phyloP scores from a whole-genome alignment of 331 rosid species.

The Acacia concinna region DNA sequence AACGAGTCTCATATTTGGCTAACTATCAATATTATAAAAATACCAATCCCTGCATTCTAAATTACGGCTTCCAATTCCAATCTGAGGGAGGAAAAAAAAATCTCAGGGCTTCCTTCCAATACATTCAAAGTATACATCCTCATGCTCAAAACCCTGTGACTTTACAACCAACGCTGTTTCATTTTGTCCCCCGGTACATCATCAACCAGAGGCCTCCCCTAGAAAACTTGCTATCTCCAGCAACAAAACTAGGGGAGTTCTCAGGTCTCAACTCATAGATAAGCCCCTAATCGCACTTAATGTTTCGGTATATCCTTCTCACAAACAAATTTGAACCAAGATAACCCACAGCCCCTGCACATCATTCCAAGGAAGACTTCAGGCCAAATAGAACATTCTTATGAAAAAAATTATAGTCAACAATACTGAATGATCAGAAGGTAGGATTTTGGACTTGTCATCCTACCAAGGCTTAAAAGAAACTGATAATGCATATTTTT shows the following conservation, averaged over 20 bases:
- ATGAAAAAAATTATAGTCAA: background rate
- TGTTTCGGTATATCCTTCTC: slow-evolving; percentile 99
- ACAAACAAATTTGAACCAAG: slow-evolving; percentile 96
- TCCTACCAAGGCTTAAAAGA: background rate
- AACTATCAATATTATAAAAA: slow-evolving; percentile 58
- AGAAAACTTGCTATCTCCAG: slow-evolving; percentile 39
- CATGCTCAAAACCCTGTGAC: slow-evolving; percentile 58
- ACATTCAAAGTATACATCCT: slow-evolving; percentile 57
- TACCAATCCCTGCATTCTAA: slow-evolving; percentile 56
- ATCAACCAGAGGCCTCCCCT: slow-evolving; percentile 53
- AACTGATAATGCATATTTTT: background rate
- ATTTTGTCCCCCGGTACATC: slow-evolving; percentile 44
- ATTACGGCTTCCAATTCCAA: slow-evolving; percentile 73
- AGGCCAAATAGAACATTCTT: slow-evolving; percentile 15
- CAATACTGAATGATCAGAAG: background rate
- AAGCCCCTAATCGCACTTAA: slow-evolving; percentile 78
- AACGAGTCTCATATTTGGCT: slow-evolving; percentile 53
- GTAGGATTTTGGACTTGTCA: background rate
- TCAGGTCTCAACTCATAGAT: slow-evolving; percentile 38
- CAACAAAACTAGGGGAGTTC: slow-evolving; percentile 49
- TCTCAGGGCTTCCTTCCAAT: slow-evolving; percentile 74
- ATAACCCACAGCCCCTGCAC: slow-evolving; percentile 97
- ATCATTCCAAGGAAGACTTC: slow-evolving; percentile 16
- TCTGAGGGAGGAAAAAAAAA: slow-evolving; percentile 50
- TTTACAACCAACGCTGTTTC: slow-evolving; percentile 42